Percentiles rank a stretch among this genome's conserved stretches.
Evolutionary conservation across 345 rosid genomes (phyloP).

Genomic region (Cardamine occulta): DNA sequence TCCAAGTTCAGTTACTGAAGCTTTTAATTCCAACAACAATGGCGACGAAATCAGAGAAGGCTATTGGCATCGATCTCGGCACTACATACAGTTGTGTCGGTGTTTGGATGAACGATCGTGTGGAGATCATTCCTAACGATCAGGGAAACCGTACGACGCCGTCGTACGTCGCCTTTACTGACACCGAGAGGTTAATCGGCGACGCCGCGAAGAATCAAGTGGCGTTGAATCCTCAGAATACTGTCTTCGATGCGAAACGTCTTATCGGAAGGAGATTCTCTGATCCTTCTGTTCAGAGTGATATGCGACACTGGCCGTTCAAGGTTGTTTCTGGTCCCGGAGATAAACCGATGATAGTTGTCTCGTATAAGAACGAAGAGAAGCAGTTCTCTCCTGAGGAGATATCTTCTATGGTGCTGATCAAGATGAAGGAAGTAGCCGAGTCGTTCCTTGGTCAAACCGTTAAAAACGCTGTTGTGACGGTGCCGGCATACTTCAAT

Average conservation of each 20-base stretch:
- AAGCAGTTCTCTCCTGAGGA: constrained; percentile 51
- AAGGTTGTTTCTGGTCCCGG: constrained; percentile 50
- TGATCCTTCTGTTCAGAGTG: constrained; percentile 51
- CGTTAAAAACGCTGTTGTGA: constrained; percentile 45
- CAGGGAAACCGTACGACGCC: constrained; percentile 53
- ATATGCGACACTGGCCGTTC: constrained; percentile 55
- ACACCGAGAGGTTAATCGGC: constrained; percentile 51
- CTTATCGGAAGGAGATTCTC: constrained; percentile 51
- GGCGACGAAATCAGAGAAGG: constrained; percentile 45
- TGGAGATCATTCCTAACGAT: constrained; percentile 51
- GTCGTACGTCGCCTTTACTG: constrained; percentile 54
- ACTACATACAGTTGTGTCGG: constrained; percentile 55
- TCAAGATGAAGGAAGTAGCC: constrained; percentile 48
- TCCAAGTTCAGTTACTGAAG: neutral
- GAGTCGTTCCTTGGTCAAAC: constrained; percentile 42
- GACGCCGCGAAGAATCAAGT: constrained; percentile 63
- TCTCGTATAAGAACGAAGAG: constrained; percentile 47
- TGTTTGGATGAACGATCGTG: constrained; percentile 50
- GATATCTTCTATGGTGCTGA: constrained; percentile 46
- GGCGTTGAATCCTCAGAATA: constrained; percentile 59
- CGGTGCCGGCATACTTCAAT: constrained; percentile 48
- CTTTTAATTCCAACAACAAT: constrained; percentile 5
- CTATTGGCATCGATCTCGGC: constrained; percentile 51
- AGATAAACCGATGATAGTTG: constrained; percentile 53
- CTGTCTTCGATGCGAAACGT: constrained; percentile 58